Evolutionary conservation across 1,284 basidiomycete species (phyloP).

Genomic region (Trametes sp.): DNA sequence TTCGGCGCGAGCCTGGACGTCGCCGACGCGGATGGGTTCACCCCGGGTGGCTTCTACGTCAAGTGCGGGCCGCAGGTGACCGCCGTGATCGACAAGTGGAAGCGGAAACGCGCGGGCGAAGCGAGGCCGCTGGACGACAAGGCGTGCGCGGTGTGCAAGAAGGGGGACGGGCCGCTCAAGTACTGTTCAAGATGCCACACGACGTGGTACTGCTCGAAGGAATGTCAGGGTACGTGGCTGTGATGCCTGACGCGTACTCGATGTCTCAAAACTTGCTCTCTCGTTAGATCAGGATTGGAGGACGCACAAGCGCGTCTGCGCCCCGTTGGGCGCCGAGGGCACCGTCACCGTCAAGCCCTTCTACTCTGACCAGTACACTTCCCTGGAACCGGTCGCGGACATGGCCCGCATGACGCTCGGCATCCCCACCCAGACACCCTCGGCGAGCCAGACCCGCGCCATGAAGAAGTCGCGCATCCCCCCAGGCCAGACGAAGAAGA

Average conservation of each 20-base stretch:
- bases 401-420: conserved; percentile 45
- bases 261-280: not conserved
- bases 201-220: conserved; percentile 57
- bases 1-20: conserved; percentile 55
- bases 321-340: conserved; percentile 49
- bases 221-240: conserved; percentile 57
- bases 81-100: conserved; percentile 56
- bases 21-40: conserved; percentile 53
- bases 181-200: conserved; percentile 53
- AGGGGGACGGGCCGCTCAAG: conserved; percentile 44
- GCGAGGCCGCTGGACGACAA: conserved; percentile 50
- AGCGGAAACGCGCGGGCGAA: conserved; percentile 53
- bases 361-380: conserved; percentile 42
- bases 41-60: conserved; percentile 45
- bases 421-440: conserved; percentile 34
- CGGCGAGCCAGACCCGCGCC: conserved; percentile 35
- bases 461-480: conserved; percentile 37
- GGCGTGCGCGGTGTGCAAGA: conserved; percentile 49
- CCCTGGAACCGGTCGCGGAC: conserved; percentile 44
- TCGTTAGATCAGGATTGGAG: conserved; percentile 44
- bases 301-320: conserved; percentile 55
- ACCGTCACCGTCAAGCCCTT: conserved; percentile 55
- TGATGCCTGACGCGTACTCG: not conserved
- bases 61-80: conserved; percentile 54
- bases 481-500: conserved; percentile 43